These are phyloP conservation scores for Oropetium thomaeum DNA, from an alignment of 176 grass and related monocot species.

Conservation along the genomic window DNA sequence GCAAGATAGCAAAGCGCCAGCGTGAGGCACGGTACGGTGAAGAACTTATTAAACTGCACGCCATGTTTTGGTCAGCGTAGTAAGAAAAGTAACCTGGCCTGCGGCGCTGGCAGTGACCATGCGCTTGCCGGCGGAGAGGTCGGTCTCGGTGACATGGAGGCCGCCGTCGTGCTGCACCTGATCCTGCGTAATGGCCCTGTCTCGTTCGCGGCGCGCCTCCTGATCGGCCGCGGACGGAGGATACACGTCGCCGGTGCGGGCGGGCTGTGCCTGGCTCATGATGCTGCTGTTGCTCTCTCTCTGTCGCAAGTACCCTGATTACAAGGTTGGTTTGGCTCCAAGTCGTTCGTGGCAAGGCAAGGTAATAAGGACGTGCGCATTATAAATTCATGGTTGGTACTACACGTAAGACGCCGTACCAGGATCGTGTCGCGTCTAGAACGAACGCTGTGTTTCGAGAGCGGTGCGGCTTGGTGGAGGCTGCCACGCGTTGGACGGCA, in stretches of 20 bases:
- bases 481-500: too few relatives aligned
- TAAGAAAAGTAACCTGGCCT: constrained; percentile 15
- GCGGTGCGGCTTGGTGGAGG: too few relatives aligned
- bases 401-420: not conserved
- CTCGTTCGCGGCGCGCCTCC: constrained; percentile 4
- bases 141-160: constrained; percentile 23
- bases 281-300: not conserved
- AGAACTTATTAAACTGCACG: too few relatives aligned
- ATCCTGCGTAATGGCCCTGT: not conserved
- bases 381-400: not conserved
- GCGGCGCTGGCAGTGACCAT: constrained; percentile 33
- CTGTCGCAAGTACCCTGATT: too few relatives aligned
- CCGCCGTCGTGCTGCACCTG: not conserved
- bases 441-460: too few relatives aligned
- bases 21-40: too few relatives aligned
- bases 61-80: not conserved
- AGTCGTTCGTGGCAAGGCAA: too few relatives aligned
- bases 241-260: constrained; percentile 21
- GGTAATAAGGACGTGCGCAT: not conserved
- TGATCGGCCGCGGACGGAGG: not conserved
- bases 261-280: constrained; percentile 21
- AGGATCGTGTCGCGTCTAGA: not conserved
- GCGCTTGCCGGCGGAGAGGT: constrained; percentile 10
- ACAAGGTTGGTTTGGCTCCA: too few relatives aligned
- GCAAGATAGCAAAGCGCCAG: too few relatives aligned